Percentiles rank a stretch among this genome's conserved stretches.
Conservation (phyloP, 768 basidiomycete species). For the Termitomyces sp. region DNA sequence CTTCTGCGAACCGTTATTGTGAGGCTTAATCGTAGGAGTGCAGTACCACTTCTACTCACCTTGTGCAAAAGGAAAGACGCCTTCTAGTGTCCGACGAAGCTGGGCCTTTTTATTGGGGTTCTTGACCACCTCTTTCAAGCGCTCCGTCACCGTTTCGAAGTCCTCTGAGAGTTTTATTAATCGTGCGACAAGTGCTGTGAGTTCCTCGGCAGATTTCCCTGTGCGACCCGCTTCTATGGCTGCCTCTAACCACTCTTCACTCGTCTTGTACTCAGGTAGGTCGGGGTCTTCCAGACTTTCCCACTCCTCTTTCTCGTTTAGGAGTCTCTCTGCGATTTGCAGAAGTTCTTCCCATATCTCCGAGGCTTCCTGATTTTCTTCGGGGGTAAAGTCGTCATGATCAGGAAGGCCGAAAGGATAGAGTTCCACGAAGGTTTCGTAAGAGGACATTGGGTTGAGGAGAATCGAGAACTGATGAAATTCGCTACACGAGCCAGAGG, state of each 20-base stretch:
- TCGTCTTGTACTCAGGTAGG: not conserved
- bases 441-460: not conserved
- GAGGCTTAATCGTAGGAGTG: not conserved
- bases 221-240: not conserved
- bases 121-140: not conserved
- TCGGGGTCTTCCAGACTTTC: not conserved
- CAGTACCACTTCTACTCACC: not conserved
- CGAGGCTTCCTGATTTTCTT: not conserved
- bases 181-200: not conserved
- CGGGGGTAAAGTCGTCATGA: not conserved
- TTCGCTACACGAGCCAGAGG: not conserved
- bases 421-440: not conserved
- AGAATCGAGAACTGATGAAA: not conserved
- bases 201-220: not conserved
- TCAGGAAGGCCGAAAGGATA: not conserved
- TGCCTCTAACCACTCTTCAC: not conserved
- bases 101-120: not conserved
- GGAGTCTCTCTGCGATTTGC: not conserved
- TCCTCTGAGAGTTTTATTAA: not conserved
- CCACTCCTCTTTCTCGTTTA: not conserved
- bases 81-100: not conserved
- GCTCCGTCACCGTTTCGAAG: not conserved
- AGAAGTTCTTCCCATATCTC: not conserved
- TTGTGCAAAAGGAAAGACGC: not conserved
- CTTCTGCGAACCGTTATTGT: not conserved